phyloP scores from a whole-genome alignment of 169 alveolate genomes.

The Cryptosporidium parvum region DNA sequence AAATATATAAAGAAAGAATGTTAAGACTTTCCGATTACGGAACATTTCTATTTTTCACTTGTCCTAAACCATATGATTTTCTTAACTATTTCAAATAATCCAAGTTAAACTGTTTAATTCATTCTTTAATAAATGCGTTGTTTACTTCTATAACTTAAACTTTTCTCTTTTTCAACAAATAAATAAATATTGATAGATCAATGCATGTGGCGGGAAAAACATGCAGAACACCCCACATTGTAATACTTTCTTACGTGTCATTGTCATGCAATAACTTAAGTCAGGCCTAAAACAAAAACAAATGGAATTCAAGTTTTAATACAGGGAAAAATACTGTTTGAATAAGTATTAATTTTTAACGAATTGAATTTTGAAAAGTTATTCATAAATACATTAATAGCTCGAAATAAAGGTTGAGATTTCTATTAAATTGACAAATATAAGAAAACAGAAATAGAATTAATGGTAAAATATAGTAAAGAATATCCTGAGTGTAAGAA shows the following conservation, averaged over 20 bases:
- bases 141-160: background rate
- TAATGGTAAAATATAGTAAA: no score
- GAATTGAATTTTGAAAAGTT: background rate
- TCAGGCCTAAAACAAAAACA: background rate
- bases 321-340: background rate
- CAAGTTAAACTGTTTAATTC: background rate
- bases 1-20: background rate
- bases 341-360: background rate
- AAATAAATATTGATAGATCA: conserved; percentile 26
- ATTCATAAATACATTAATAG: no score
- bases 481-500: background rate
- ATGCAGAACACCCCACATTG: conserved; percentile 27
- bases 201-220: conserved; percentile 17
- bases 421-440: no score
- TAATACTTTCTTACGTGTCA: conserved; percentile 6
- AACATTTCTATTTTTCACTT: background rate
- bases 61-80: background rate
- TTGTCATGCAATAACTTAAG: background rate
- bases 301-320: background rate
- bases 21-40: background rate
- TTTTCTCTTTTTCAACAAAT: background rate
- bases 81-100: background rate
- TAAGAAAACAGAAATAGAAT: background rate
- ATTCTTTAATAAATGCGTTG: background rate
- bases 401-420: no score